These are phyloP conservation scores for Monilinia vaccinii-corymbosi DNA, from an alignment of 2,329 filamentous ascomycete species.

Conservation along the genomic window DNA sequence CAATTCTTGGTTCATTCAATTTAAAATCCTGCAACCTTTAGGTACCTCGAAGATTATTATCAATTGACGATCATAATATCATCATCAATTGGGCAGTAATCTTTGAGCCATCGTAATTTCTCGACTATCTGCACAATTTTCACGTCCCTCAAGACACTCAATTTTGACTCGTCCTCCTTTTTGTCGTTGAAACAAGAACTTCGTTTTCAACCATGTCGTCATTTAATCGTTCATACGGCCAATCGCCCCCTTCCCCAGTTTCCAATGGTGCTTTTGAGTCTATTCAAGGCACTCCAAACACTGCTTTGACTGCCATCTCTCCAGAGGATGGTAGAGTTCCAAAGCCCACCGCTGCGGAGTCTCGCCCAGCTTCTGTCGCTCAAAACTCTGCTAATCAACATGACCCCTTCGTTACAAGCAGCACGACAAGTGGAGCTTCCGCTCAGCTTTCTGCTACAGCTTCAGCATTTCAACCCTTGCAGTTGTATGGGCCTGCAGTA, in stretches of 20 bases:
- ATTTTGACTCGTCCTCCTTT: slow-evolving; percentile 1
- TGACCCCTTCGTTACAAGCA: slow-evolving; percentile 42
- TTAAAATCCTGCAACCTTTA: neutral
- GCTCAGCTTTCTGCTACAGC: slow-evolving; percentile 56
- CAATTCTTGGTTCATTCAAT: neutral
- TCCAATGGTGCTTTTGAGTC: slow-evolving; percentile 46
- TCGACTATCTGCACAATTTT: neutral
- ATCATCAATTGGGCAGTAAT: neutral
- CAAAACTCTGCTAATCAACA: slow-evolving; percentile 15
- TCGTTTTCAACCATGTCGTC: slow-evolving; percentile 9
- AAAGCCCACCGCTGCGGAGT: slow-evolving; percentile 19
- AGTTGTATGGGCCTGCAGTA: neutral
- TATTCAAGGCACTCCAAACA: slow-evolving; percentile 55
- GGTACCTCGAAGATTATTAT: neutral
- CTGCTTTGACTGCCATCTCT: slow-evolving; percentile 54
- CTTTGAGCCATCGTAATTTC: neutral
- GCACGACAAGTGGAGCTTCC: slow-evolving; percentile 28
- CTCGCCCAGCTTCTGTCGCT: slow-evolving; percentile 20
- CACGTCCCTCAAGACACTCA: neutral
- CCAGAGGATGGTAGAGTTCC: slow-evolving; percentile 39
- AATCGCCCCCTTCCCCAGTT: slow-evolving; percentile 30
- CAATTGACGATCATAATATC: neutral
- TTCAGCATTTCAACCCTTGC: slow-evolving; percentile 48
- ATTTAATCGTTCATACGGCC: slow-evolving; percentile 8
- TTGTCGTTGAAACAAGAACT: neutral